Evolutionary conservation across 2,329 filamentous ascomycete species (phyloP).

Genomic region (Sporothrix protearum): DNA sequence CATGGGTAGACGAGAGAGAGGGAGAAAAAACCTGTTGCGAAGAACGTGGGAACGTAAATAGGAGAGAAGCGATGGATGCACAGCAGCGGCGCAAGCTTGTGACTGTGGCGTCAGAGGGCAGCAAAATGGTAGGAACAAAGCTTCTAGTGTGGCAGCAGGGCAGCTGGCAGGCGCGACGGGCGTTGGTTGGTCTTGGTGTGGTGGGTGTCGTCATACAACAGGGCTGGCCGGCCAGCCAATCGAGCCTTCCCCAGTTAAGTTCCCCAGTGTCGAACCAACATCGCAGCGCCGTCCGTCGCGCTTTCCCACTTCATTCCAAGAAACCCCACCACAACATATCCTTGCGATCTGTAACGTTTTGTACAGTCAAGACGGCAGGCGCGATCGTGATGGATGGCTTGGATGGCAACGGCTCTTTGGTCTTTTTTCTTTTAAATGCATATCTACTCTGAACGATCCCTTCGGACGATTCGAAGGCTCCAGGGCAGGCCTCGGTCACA

Average conservation of each 20-base stretch:
- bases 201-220: slow-evolving; percentile 14
- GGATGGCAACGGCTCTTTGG: neutral
- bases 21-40: neutral
- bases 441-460: neutral
- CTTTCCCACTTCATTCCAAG: slow-evolving; percentile 7
- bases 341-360: neutral
- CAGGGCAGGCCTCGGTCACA: neutral
- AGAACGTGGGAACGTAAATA: neutral
- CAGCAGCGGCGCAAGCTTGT: slow-evolving; percentile 13
- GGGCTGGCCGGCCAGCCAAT: neutral
- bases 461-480: neutral
- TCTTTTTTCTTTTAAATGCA: neutral
- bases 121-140: neutral
- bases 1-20: neutral
- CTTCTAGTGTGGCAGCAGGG: slow-evolving; percentile 6
- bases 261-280: neutral
- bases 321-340: neutral
- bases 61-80: neutral
- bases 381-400: neutral
- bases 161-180: slow-evolving; percentile 6
- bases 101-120: slow-evolving; percentile 8
- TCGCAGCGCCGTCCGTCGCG: neutral
- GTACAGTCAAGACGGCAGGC: neutral
- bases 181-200: neutral
- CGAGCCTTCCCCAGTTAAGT: slow-evolving; percentile 1